Base-by-base conservation (phyloP, 2,329 filamentous ascomycete genomes). In the Botryosphaeria agaves region DNA sequence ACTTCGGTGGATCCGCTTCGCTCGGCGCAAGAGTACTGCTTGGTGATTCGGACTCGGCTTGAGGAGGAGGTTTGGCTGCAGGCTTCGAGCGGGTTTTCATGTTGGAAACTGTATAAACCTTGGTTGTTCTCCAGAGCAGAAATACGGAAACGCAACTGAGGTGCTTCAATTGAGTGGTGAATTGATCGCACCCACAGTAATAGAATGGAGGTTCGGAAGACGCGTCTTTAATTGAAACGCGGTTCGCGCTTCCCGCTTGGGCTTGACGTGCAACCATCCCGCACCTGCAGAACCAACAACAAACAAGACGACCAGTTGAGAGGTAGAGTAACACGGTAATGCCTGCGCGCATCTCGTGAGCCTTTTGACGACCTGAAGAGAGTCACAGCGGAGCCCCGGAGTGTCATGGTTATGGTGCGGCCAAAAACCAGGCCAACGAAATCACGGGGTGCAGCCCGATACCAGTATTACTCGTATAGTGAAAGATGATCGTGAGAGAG, bases 401-500 rank as follows among this genome's bases (percentile, higher is more conserved):
- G n/a, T 23, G 20, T 23, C 20, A 23, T 3, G 20, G 2, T 12
- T 12, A 12, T 23, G 8, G 8, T 23, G 3, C 20, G 8, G 12
- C 20, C 20, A 3, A 8, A 8, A 23, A 9, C 20, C 8, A 9
- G 8, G 8, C 12, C 20, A 23, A 9, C 20, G 8, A 12, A 3
- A 23, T 3, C 12, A 9, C 8, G 20, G 3, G 20, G 20, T 23
- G n/a, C n/a, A n/a, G n/a, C n/a, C 20, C 12, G 20, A 23, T 8
- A 12, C 20, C 12, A 23, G 20, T 2, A 12, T 9, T 23, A 26
- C 30, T n/a, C n/a, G n/a, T n/a, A n/a, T n/a, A n/a, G n/a, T n/a
- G n/a, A 20, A 48, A 46, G 45, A 59, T 62, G 46, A 57, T 61
- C 33, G 51, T 61, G 34, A 52, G 59, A 40, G 57, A 62, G 44